Base-by-base conservation (phyloP, 495 filamentous ascomycete species). In the Lasiosphaeris hirsuta region DNA sequence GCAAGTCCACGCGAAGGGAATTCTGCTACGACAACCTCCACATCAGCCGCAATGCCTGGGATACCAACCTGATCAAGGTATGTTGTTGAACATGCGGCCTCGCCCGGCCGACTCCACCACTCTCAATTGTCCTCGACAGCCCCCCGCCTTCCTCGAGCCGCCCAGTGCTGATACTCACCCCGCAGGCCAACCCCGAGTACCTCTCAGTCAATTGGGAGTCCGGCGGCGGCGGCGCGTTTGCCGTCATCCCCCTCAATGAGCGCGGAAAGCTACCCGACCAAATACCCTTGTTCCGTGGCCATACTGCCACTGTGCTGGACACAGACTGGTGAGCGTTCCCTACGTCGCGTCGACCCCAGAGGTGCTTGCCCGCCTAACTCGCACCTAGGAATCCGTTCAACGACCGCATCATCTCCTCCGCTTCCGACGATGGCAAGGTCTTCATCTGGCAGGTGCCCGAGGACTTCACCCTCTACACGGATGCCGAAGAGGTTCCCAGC, bases 131-230 rank as follows among this genome's bases (percentile, higher is more conserved):
- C 36, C 14, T 30, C 10, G 11, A 35, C 51, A 40, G 18, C 46
- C 45, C 38, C 10, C 40, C 33, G 13, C 14, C 18, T 9, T 14
- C 40, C 38, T 41, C 36, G 18, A n/a, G 13, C 10, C 35, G 14
- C 40, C 19, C 14, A 18, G 19, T 51, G 23, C 70, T 73, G 62
- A 75, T 64, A 4, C 8, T 37, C 48, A 15, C 17, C 35, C 10
- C 19, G 55, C 53, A 96, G 91, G 92, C 84, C 58, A 98, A 98
- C 68, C 92, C 94, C n/a, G 84, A 91, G 67, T 96, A 95, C 67
- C 81, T 98, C 47, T 86, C 94, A 1, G 92, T 97, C 74, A 98
- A 97, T 82, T 98, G 94, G 94, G 92, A 97, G 76, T 86, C 94
- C 37, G 88, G 92, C 71, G 94, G 94, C 67, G 94, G 94, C 65